A percentile compares a stretch with the other conserved stretches of the same genome.
phyloP scores from a whole-genome alignment of 2,329 filamentous ascomycete species.

The Dactylellina parvicollis region DNA sequence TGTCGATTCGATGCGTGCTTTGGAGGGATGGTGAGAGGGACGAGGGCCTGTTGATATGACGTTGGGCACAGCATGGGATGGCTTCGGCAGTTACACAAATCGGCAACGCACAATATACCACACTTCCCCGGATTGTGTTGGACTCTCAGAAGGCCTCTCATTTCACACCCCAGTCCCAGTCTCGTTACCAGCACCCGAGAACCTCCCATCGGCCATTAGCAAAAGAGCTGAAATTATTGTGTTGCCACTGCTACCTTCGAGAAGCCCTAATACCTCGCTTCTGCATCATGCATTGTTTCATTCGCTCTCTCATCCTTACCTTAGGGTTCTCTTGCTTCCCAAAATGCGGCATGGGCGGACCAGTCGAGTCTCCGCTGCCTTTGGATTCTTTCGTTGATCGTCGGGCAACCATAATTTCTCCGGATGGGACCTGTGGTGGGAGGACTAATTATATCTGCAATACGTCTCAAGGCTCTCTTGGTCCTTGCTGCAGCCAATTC shows the following conservation, averaged over 20 bases:
- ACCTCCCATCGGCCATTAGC: too few species aligned
- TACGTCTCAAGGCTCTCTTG: background rate
- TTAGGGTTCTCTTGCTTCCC: background rate
- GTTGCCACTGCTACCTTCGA: too few species aligned
- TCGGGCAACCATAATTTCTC: background rate
- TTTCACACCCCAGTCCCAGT: background rate
- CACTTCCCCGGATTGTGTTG: conserved; percentile 22
- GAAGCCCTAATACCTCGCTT: too few species aligned
- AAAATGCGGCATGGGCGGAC: background rate
- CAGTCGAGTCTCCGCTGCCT: background rate
- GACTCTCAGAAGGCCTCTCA: background rate
- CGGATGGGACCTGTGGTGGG: conserved; percentile 31
- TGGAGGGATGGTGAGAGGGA: background rate
- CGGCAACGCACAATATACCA: conserved; percentile 37
- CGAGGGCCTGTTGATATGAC: conserved; percentile 1
- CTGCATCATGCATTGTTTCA: background rate
- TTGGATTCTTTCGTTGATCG: background rate
- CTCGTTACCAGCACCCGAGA: too few species aligned
- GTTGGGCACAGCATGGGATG: conserved; percentile 3
- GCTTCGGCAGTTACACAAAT: conserved; percentile 49
- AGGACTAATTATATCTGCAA: conserved; percentile 4
- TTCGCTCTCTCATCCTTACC: background rate
- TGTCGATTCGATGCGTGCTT: too few species aligned
- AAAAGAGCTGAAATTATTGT: too few species aligned
- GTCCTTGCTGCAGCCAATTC: conserved; percentile 31